Percentiles rank a stretch among this genome's conserved stretches.
phyloP scores from a whole-genome alignment of 441 rosid species.

The Arabidopsis hybrid region DNA sequence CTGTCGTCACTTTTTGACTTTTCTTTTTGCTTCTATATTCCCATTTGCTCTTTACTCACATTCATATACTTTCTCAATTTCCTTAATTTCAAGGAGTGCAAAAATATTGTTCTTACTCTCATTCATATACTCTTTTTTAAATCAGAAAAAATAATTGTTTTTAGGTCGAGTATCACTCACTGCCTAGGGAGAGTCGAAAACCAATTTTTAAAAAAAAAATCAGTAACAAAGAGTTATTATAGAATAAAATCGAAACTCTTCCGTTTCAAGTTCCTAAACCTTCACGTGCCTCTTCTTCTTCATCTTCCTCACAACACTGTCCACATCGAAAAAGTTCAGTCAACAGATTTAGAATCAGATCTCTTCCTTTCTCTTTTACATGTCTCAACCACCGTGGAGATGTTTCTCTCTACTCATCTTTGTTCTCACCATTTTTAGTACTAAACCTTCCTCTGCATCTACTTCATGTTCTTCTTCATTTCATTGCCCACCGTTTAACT shows the following conservation, averaged over 20 bases:
- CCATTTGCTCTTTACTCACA: conserved; percentile 16
- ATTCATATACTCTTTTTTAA: not conserved
- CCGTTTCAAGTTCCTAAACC: conserved; percentile 28
- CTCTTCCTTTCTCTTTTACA: conserved; percentile 25
- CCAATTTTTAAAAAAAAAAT: not conserved
- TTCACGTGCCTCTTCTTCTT: conserved; percentile 44
- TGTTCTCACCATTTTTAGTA: conserved; percentile 3
- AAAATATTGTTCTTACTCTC: not conserved
- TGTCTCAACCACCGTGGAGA: conserved; percentile 42
- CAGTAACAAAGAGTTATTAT: not conserved
- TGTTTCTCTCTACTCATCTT: conserved; percentile 17
- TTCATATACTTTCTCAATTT: not conserved
- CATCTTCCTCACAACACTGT: conserved; percentile 29
- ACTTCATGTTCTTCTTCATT: conserved; percentile 39
- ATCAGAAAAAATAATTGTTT: not conserved
- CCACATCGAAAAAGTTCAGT: conserved; percentile 28
- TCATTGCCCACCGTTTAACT: conserved; percentile 39
- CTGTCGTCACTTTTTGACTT: conserved; percentile 31
- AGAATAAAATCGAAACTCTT: not conserved
- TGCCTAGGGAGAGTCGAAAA: not conserved
- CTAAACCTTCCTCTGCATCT: conserved; percentile 10
- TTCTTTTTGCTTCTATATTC: not conserved
- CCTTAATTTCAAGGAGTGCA: too few relatives aligned
- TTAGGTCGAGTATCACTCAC: not conserved
- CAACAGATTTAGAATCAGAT: conserved; percentile 25